Evolutionary conservation across 495 filamentous ascomycete species (phyloP).

Genomic region (Penicillium arizonense): DNA sequence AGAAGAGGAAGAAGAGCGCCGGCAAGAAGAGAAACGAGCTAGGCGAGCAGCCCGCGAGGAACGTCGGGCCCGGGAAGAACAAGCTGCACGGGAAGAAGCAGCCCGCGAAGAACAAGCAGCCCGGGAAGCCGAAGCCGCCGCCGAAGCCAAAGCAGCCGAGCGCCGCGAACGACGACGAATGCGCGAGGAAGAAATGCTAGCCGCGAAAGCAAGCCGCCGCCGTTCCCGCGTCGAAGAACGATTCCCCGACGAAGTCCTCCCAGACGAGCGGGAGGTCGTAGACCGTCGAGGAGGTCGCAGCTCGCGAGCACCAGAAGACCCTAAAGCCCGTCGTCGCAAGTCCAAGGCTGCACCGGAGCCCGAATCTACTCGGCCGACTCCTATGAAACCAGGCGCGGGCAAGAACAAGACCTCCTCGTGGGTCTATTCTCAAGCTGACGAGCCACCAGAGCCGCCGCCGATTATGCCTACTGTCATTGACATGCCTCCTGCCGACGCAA

Average conservation of each 20-base stretch:
- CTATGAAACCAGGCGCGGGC: slow-evolving; percentile 18
- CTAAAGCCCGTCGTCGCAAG: slow-evolving; percentile 31
- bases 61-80: slow-evolving; percentile 46
- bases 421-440: slow-evolving; percentile 54
- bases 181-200: slow-evolving; percentile 37
- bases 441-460: slow-evolving; percentile 59
- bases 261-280: slow-evolving; percentile 16
- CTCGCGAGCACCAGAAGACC: slow-evolving; percentile 28
- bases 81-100: slow-evolving; percentile 43
- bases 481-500: slow-evolving; percentile 39
- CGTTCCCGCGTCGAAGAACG: slow-evolving; percentile 34
- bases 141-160: slow-evolving; percentile 40
- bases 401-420: slow-evolving; percentile 60
- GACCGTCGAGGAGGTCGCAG: slow-evolving; percentile 19
- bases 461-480: slow-evolving; percentile 55
- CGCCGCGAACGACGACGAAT: slow-evolving; percentile 39
- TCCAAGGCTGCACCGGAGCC: slow-evolving; percentile 25
- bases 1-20: slow-evolving; percentile 49
- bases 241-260: slow-evolving; percentile 12
- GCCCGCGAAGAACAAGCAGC: slow-evolving; percentile 33
- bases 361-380: slow-evolving; percentile 29
- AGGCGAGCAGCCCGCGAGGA: slow-evolving; percentile 49
- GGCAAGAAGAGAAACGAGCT: slow-evolving; percentile 44
- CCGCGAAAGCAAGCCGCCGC: slow-evolving; percentile 33
- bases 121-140: slow-evolving; percentile 30